These are phyloP conservation scores for Arxiozyma telluris DNA, from an alignment of 1,139 yeast genomes.

Conservation along the genomic window DNA sequence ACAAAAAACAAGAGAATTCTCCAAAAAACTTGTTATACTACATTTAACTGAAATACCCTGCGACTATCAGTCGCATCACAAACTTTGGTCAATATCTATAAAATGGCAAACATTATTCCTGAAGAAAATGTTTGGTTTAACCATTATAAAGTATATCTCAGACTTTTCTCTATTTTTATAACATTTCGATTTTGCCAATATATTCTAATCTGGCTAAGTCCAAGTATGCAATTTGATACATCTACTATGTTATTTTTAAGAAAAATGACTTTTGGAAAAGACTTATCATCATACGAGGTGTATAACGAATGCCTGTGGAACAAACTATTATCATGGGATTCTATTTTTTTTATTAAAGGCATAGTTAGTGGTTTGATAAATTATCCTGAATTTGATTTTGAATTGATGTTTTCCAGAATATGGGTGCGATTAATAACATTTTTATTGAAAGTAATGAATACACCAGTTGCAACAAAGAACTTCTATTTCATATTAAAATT, in stretches of 20 bases:
- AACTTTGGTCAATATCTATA: not conserved
- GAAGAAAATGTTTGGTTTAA: not conserved
- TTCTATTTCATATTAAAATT: slow-evolving; percentile 40
- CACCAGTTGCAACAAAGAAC: slow-evolving; percentile 2
- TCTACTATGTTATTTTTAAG: slow-evolving; percentile 1
- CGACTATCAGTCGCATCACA: not conserved
- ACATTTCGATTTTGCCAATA: slow-evolving; percentile 34
- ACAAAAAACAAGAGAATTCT: no score
- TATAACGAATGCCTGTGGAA: slow-evolving; percentile 31
- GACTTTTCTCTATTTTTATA: slow-evolving; percentile 26
- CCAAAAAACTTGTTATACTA: no score
- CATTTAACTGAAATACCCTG: not conserved
- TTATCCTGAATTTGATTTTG: slow-evolving; percentile 59
- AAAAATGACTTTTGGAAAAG: not conserved
- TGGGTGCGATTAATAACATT: slow-evolving; percentile 53
- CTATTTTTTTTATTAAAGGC: slow-evolving; percentile 58
- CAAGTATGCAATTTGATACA: slow-evolving; percentile 41
- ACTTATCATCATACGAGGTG: not conserved
- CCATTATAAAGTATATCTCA: not conserved
- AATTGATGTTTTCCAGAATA: slow-evolving; percentile 76
- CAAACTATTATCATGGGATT: slow-evolving; percentile 73
- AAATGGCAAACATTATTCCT: not conserved
- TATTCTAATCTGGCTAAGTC: slow-evolving; percentile 34
- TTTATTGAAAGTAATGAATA: slow-evolving; percentile 2
- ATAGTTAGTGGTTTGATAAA: slow-evolving; percentile 20